Base-by-base conservation (phyloP, 257 asterid species). In the Schizonepeta tenuifolia region DNA sequence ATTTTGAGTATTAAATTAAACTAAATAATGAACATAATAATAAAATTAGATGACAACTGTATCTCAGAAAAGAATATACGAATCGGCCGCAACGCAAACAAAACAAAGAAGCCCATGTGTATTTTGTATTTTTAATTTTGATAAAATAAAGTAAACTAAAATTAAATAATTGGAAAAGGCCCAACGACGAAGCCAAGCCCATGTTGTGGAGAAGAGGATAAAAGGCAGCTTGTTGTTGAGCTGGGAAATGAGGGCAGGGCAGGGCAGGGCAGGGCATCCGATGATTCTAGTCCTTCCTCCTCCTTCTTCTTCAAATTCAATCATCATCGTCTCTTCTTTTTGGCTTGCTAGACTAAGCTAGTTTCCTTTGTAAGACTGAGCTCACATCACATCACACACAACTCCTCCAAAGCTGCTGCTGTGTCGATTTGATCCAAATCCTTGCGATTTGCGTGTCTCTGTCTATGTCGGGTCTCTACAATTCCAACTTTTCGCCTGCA, bases 401-500 rank as follows among this genome's bases (percentile, higher is more conserved):
- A 36, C 40, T 36, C 8, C 41, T 36, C 38, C 9, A 35, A 35
- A 36, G 12, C 43, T 38, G 36, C 36, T 31, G 35, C 35, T 5
- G 14, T 9, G 1, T 14, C 17, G 55, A 41, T 65, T 65, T 51
- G 54, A 65, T 44, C 24, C 28, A 14, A 43, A 43, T 44, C 67
- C 8, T 9, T 18, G 44, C 49, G 41, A 40, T 57, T 59, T 40
- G 24, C 51, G 50, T 65, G 35, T 17, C 18, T 44, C 0, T 18
- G 76, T 70, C 70, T 63, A 93, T 93, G 98, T 89, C 97, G 47
- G 96, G 98, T 55, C 83, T 85, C 55, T 93, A 90, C 83, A 88
- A 87, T 72, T 78, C 89, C 53, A 87, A 86, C 84, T 93, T 90
- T 81, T 93, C 97, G 54, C 98, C 95, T 61, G 96, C 98, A 22